A percentile compares a stretch with the other conserved stretches of the same genome.
These are phyloP conservation scores for Penicillium occitanis DNA, from an alignment of 2,329 filamentous ascomycete species.

Conservation along the genomic window DNA sequence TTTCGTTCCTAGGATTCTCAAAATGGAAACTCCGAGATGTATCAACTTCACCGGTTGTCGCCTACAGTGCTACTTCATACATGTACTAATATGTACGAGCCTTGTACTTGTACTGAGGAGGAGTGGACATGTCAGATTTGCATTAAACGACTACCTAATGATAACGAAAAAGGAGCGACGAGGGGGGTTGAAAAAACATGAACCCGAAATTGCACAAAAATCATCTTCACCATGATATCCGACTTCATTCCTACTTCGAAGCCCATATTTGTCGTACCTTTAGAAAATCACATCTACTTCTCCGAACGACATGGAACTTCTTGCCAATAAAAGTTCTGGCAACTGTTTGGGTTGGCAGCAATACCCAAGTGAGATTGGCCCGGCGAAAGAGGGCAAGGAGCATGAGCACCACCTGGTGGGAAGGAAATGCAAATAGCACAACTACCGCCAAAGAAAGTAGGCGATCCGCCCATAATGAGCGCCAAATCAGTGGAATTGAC, in stretches of 20 bases:
- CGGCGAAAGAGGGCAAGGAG: constrained; percentile 17
- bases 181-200: not conserved
- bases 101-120: not conserved
- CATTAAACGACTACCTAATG: not conserved
- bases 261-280: not conserved
- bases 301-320: constrained; percentile 18
- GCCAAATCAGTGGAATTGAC: constrained; percentile 6
- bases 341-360: constrained; percentile 18
- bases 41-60: not conserved
- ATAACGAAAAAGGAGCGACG: not conserved
- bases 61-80: not conserved
- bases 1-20: too few relatives aligned
- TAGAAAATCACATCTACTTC: not conserved
- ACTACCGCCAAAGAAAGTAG: constrained; percentile 13
- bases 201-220: not conserved
- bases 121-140: not conserved
- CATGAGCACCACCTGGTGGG: constrained; percentile 19
- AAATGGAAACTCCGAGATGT: not conserved
- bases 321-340: constrained; percentile 18
- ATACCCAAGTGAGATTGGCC: constrained; percentile 19
- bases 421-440: constrained; percentile 19
- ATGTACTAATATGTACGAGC: not conserved
- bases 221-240: not conserved
- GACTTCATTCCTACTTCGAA: not conserved
- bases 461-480: constrained; percentile 7